Percentiles rank a stretch among this genome's conserved stretches.
Conservation (phyloP, 495 filamentous ascomycete species). For the Podospora bellae-mahoneyi region DNA sequence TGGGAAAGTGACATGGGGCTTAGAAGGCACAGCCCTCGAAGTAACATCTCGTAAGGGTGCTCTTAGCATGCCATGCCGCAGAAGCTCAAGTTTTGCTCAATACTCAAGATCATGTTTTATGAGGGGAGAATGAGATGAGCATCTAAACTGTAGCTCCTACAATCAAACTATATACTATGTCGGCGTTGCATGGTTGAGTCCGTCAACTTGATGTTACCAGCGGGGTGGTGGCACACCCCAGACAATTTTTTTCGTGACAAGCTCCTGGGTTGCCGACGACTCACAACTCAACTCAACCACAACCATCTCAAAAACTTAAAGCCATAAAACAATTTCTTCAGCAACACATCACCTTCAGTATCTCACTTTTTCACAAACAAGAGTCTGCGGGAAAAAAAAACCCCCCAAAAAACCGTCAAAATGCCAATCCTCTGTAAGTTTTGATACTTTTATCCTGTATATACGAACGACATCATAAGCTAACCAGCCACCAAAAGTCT, state of each 20-base stretch:
- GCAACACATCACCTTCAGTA: background rate
- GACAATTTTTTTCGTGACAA: background rate
- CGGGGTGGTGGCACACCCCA: background rate
- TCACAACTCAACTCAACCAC: slow-evolving; percentile 6
- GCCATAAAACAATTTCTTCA: background rate
- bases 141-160: background rate
- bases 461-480: slow-evolving; percentile 11
- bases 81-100: background rate
- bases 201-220: background rate
- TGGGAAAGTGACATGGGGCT: background rate
- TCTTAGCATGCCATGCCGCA: background rate
- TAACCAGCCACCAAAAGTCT: slow-evolving; percentile 56
- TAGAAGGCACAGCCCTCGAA: background rate
- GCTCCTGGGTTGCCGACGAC: background rate
- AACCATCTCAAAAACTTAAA: slow-evolving; percentile 6
- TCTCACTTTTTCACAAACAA: background rate
- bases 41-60: background rate
- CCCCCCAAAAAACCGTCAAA: slow-evolving; percentile 10
- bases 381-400: too few species aligned
- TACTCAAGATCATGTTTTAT: background rate
- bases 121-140: background rate
- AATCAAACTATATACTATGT: background rate
- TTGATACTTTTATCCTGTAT: background rate
- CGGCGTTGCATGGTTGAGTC: background rate
- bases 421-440: slow-evolving; percentile 68